phyloP scores from a whole-genome alignment of 2,329 filamentous ascomycete species.

The Neofusicoccum kwambonambiense region DNA sequence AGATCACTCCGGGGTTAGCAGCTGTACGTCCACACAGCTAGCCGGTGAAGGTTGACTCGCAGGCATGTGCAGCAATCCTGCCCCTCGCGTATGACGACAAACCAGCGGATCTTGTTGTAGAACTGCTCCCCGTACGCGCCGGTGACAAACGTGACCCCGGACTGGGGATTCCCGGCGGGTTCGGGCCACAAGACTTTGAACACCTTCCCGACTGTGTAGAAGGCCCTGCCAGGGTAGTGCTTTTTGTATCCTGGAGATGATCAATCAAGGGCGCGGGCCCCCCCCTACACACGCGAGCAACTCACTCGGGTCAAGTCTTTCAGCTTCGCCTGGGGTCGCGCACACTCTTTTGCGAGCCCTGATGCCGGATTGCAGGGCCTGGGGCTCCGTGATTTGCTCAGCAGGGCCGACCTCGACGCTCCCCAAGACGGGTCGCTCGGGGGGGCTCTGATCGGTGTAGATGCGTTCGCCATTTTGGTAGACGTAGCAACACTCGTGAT shows the following conservation, averaged over 20 bases:
- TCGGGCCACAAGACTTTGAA: slow-evolving; percentile 16
- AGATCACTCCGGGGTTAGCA: background rate
- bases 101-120: slow-evolving; percentile 19
- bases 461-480: background rate
- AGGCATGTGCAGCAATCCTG: slow-evolving; percentile 17
- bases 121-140: background rate
- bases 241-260: background rate
- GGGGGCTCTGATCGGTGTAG: background rate
- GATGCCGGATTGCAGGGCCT: background rate
- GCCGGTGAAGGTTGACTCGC: background rate
- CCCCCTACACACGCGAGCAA: background rate
- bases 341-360: background rate
- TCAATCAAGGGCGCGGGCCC: too few relatives aligned
- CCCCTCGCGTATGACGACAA: slow-evolving; percentile 16
- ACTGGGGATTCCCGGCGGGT: background rate
- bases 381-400: slow-evolving; percentile 4
- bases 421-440: background rate
- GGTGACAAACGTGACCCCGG: background rate
- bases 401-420: background rate
- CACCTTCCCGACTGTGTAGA: slow-evolving; percentile 10
- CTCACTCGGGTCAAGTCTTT: slow-evolving; percentile 14
- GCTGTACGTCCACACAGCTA: too few relatives aligned
- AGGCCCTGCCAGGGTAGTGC: background rate
- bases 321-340: background rate
- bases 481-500: background rate